Evolutionary conservation across 345 rosid species (phyloP), one percentile per base, ranked within the genome.

Genomic region (Arabidopsis thaliana): DNA sequence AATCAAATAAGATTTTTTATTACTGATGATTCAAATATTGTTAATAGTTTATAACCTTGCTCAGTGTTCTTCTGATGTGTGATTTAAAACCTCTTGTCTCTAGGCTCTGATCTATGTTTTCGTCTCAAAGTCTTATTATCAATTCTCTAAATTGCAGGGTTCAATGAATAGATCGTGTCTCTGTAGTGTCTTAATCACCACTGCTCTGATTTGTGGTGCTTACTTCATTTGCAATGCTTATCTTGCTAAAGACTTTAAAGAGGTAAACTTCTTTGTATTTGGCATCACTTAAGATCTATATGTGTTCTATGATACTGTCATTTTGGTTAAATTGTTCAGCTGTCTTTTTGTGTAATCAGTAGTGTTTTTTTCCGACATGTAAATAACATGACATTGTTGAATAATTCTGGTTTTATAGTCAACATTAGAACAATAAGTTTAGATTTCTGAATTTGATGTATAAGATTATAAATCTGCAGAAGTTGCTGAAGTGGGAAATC

Each of bases 151-250:
- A 20, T 81, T 75, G 37, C 83, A 83, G 22, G 84, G 83, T 69
- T 67, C 85, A 2, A 86, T 80, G 84, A 76, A 78, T 70, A 83
- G 87, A 65, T 80, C 93, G 34, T 86, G 87, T 75, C 74, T 93
- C 55, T 85, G 82, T 72, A 85, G 82, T 64, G 55, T 87, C 46
- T 80, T 89, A 20, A 12, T 85, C 25, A 72, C 81, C 1, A 79
- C 82, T 65, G 69, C 87, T 59, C 77, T 93, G 60, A 61, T 89
- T 11, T 87, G 81, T 51, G 82, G 85, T 46, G 89, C 84, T 68
- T 93, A 85, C 84, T 86, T 89, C 80, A 65, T 88, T 49, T 76
- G 88, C 44, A 59, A 80, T 75, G 81, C 87, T 48, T 80, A 81
- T 37, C 49, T 83, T 22, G 78, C 73, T 38, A 60, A 84, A 78